These are phyloP conservation scores for Candida koratica DNA, from an alignment of 805 yeast genomes.

Conservation along the genomic window DNA sequence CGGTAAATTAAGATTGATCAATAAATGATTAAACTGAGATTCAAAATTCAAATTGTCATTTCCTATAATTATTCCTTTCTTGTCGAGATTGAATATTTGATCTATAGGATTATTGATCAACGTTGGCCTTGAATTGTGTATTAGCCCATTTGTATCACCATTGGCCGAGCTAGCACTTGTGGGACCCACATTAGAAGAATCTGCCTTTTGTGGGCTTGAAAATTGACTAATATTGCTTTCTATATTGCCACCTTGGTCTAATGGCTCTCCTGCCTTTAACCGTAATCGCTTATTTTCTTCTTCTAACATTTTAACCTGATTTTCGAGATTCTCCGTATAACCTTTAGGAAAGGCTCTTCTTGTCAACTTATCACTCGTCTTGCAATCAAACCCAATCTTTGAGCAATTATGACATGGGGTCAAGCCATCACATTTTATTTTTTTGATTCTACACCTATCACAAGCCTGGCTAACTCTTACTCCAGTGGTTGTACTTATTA, in stretches of 20 bases:
- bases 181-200: constrained; percentile 1
- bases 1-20: constrained; percentile 41
- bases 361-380: constrained; percentile 68
- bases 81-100: constrained; percentile 41
- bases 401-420: constrained; percentile 69
- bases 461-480: constrained; percentile 74
- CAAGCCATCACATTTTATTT: constrained; percentile 71
- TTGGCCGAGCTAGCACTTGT: too few relatives aligned
- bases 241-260: neutral
- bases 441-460: constrained; percentile 73
- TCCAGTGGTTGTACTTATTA: constrained; percentile 37
- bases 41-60: constrained; percentile 44
- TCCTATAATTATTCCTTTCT: constrained; percentile 42
- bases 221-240: neutral
- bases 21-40: constrained; percentile 42
- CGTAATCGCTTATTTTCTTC: constrained; percentile 45
- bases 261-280: constrained; percentile 21
- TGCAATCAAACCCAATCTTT: constrained; percentile 62
- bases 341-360: constrained; percentile 80
- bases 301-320: constrained; percentile 57
- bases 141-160: too few relatives aligned
- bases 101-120: constrained; percentile 41
- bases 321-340: constrained; percentile 71
- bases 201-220: neutral
- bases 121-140: constrained; percentile 4